These are phyloP conservation scores for Fraxinus paxiana DNA, from an alignment of 305 asterid genomes.

Conservation along the genomic window DNA sequence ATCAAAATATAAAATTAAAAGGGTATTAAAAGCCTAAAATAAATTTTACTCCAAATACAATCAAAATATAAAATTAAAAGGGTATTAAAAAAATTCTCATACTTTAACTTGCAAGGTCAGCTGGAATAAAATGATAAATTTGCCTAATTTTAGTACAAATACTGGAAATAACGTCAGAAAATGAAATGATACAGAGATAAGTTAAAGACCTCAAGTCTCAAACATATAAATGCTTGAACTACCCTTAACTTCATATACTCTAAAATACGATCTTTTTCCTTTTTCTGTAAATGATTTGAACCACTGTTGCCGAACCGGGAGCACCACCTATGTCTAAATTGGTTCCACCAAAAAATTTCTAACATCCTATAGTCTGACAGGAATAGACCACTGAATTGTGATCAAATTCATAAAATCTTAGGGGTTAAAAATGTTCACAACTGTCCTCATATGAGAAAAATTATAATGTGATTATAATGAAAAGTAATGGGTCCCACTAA, in stretches of 20 bases:
- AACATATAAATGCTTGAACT: neutral
- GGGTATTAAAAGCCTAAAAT: neutral
- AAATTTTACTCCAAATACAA: neutral
- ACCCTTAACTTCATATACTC: neutral
- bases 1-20: neutral
- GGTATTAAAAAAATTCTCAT: neutral
- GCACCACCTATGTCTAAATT: neutral
- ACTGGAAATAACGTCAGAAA: neutral
- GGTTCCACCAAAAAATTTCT: neutral
- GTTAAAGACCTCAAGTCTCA: neutral
- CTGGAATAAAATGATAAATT: neutral
- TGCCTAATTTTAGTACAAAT: neutral
- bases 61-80: neutral
- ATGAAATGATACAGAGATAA: neutral
- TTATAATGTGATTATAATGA: neutral
- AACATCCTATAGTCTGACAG: neutral
- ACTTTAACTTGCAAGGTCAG: neutral
- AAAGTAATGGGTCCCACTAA: neutral
- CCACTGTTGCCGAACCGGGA: neutral
- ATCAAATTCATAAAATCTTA: constrained; percentile 8
- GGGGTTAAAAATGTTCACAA: neutral
- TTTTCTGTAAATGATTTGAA: neutral
- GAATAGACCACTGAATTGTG: constrained; percentile 14
- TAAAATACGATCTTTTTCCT: neutral
- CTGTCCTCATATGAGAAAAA: neutral